Evolutionary conservation across 1,139 yeast genomes (phyloP).

Genomic region (Protomyces gravidus): DNA sequence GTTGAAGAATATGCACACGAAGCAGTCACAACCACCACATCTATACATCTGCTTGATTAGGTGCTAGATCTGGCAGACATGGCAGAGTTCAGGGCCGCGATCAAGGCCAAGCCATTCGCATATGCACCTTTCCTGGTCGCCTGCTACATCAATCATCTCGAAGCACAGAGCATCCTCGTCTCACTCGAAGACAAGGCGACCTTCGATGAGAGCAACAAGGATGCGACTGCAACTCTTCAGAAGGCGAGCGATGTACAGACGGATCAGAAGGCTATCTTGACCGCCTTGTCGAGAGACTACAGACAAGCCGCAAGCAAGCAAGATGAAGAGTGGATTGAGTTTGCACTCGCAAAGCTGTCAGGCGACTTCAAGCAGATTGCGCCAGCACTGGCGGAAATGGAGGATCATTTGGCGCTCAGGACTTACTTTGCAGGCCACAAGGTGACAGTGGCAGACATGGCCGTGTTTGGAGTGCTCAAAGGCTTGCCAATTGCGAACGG

Average conservation of each 20-base stretch:
- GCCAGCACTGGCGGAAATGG: constrained; percentile 71
- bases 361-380: constrained; percentile 87
- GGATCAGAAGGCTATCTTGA: not conserved
- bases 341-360: constrained; percentile 65
- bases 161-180: not conserved
- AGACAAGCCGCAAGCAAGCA: not conserved
- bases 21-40: not conserved
- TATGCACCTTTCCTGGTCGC: constrained; percentile 19
- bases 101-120: constrained; percentile 20
- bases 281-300: not conserved
- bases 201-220: constrained; percentile 13
- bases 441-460: constrained; percentile 71
- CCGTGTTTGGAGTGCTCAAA: constrained; percentile 90
- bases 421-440: constrained; percentile 67
- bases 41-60: not conserved
- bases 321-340: constrained; percentile 54
- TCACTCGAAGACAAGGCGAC: constrained; percentile 13
- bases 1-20: not conserved
- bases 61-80: constrained; percentile 7
- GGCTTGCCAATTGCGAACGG: constrained; percentile 92
- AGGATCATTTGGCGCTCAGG: constrained; percentile 77
- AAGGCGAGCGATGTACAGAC: constrained; percentile 3
- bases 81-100: constrained; percentile 20
- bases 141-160: constrained; percentile 3
- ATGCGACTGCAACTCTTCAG: constrained; percentile 5